Evolutionary conservation across 805 yeast genomes (phyloP).

Genomic region (Cephaloascus fragrans): DNA sequence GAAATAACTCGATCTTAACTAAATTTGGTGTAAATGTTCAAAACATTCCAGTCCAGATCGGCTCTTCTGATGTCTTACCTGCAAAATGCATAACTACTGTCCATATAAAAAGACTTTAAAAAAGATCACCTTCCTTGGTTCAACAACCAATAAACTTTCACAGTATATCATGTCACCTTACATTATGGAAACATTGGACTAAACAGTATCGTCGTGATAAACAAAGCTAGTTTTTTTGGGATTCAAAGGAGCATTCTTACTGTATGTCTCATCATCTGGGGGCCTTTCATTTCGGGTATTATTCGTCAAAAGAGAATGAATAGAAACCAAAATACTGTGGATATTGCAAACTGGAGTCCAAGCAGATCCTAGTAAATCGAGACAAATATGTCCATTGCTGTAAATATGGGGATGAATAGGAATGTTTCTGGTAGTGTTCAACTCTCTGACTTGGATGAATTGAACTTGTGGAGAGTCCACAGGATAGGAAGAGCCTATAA

Average conservation of each 20-base stretch:
- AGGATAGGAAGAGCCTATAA: conserved; percentile 39
- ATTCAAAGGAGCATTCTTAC: conserved; percentile 42
- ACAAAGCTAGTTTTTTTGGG: conserved; percentile 41
- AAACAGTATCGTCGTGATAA: conserved; percentile 50
- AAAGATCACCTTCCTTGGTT: too few species aligned
- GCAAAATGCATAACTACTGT: too few species aligned
- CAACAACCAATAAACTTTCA: too few species aligned
- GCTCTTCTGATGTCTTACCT: too few species aligned
- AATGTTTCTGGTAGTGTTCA: conserved; percentile 13
- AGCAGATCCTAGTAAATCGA: conserved; percentile 52
- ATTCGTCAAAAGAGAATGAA: conserved; percentile 54
- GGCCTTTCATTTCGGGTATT: conserved; percentile 43
- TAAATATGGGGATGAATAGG: conserved; percentile 73
- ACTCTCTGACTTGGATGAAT: conserved; percentile 23
- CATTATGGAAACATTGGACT: not conserved
- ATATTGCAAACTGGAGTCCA: conserved; percentile 60
- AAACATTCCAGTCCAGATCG: too few species aligned
- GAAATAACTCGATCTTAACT: too few species aligned
- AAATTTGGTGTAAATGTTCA: too few species aligned
- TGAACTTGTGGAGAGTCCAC: conserved; percentile 49
- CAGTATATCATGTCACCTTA: too few species aligned
- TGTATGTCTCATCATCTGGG: conserved; percentile 42
- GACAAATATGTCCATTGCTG: conserved; percentile 71
- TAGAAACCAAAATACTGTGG: conserved; percentile 38
- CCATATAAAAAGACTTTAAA: too few species aligned